Percentiles rank a stretch among this genome's conserved stretches.
Conservation (phyloP, 1,284 basidiomycete genomes). For the Chalciporus piperatoides region DNA sequence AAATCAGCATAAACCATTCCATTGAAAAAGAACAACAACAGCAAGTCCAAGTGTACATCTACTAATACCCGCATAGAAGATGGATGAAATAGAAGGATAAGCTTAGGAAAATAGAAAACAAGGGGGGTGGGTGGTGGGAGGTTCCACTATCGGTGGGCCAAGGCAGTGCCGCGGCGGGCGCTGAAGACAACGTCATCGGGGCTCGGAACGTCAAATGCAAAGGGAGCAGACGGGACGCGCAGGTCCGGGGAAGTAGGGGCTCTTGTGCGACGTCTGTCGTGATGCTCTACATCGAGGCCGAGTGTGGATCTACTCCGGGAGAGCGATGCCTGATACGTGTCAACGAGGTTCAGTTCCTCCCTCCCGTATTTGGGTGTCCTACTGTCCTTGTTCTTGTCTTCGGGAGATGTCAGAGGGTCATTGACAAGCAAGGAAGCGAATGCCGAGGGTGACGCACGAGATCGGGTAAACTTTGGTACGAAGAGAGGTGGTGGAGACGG, state of each 20-base stretch:
- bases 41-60: constrained; percentile 38
- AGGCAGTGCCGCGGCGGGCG: constrained; percentile 71
- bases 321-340: constrained; percentile 30
- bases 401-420: constrained; percentile 44
- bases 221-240: constrained; percentile 37
- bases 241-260: constrained; percentile 22
- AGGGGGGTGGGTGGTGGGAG: constrained; percentile 29
- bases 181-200: constrained; percentile 82
- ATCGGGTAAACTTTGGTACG: constrained; percentile 43
- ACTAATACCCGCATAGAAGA: constrained; percentile 33
- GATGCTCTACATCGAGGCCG: constrained; percentile 11
- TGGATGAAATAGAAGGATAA: constrained; percentile 29
- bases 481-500: constrained; percentile 54
- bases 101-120: constrained; percentile 12
- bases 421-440: constrained; percentile 70
- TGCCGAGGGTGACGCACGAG: constrained; percentile 69
- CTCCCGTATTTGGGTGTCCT: constrained; percentile 31
- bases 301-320: constrained; percentile 34
- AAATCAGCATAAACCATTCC: constrained; percentile 39
- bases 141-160: constrained; percentile 41
- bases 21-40: constrained; percentile 33
- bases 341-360: constrained; percentile 29
- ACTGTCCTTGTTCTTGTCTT: constrained; percentile 33
- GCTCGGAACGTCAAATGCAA: constrained; percentile 78
- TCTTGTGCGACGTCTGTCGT: constrained; percentile 8